Evolutionary conservation across 345 rosid genomes (phyloP).

Genomic region (Salix koriyanagi): DNA sequence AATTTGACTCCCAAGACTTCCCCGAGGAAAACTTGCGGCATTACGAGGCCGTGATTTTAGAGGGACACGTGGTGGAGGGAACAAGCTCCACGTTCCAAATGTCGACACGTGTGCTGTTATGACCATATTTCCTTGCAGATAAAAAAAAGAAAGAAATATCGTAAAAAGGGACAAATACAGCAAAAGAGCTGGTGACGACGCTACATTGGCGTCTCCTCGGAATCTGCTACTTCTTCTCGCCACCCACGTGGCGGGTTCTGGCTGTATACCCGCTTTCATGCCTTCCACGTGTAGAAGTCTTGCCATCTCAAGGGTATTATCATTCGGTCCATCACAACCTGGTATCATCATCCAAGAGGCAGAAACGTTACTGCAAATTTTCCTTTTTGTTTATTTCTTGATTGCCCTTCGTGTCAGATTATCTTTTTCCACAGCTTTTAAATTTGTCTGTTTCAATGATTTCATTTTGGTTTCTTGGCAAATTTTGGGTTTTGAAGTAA

Average conservation of each 20-base stretch:
- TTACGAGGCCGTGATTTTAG: not conserved
- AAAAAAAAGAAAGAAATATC: not conserved
- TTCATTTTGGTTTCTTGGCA: not conserved
- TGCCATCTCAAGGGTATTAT: not conserved
- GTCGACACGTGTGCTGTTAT: slow-evolving; percentile 23
- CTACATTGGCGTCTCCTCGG: slow-evolving; percentile 29
- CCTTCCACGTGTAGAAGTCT: slow-evolving; percentile 32
- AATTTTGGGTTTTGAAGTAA: slow-evolving; percentile 5
- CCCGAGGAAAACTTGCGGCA: not conserved
- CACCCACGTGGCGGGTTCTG: slow-evolving; percentile 20
- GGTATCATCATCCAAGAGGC: not conserved
- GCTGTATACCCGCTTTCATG: slow-evolving; percentile 15
- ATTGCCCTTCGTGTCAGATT: not conserved
- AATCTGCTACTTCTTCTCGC: slow-evolving; percentile 18
- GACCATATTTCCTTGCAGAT: not conserved
- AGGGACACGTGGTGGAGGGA: slow-evolving; percentile 7
- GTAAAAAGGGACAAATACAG: not conserved
- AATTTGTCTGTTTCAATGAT: not conserved
- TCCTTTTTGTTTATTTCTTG: not conserved
- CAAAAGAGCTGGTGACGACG: slow-evolving; percentile 24
- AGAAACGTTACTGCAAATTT: not conserved
- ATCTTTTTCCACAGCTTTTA: not conserved
- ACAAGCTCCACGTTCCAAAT: not conserved
- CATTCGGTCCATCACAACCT: not conserved
- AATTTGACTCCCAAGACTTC: too few relatives aligned